These are phyloP conservation scores for Penicillium brevicompactum DNA, from an alignment of 2,329 filamentous ascomycete species.

Conservation along the genomic window DNA sequence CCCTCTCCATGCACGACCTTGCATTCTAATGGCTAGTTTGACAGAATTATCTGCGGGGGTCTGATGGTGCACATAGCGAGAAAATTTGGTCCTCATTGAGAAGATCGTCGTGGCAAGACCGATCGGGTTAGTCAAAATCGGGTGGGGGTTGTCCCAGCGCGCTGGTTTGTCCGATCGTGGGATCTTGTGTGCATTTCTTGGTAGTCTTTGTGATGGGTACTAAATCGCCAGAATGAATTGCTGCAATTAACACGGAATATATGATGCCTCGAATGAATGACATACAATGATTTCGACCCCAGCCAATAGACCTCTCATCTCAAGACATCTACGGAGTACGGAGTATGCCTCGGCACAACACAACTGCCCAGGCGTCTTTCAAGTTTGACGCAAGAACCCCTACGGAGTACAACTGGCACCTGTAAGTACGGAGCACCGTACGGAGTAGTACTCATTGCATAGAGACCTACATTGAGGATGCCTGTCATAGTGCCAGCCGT, in stretches of 20 bases:
- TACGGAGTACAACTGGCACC: no score
- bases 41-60: neutral
- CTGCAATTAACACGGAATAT: no score
- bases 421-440: no score
- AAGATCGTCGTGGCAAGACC: conserved; percentile 3
- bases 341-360: no score
- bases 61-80: neutral
- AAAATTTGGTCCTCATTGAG: neutral
- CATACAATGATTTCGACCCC: no score
- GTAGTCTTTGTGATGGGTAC: neutral
- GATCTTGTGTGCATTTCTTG: neutral
- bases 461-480: no score
- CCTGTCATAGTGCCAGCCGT: no score
- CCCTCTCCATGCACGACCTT: neutral
- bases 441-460: no score
- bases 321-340: no score
- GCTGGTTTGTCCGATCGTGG: conserved; percentile 15
- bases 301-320: no score
- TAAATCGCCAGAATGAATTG: neutral
- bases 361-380: no score
- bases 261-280: neutral
- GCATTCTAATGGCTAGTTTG: neutral
- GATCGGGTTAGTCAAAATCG: neutral
- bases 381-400: no score
- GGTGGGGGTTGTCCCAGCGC: neutral